Base-by-base conservation (phyloP, 139 green algal species). In the Volvox reticuliferus region DNA sequence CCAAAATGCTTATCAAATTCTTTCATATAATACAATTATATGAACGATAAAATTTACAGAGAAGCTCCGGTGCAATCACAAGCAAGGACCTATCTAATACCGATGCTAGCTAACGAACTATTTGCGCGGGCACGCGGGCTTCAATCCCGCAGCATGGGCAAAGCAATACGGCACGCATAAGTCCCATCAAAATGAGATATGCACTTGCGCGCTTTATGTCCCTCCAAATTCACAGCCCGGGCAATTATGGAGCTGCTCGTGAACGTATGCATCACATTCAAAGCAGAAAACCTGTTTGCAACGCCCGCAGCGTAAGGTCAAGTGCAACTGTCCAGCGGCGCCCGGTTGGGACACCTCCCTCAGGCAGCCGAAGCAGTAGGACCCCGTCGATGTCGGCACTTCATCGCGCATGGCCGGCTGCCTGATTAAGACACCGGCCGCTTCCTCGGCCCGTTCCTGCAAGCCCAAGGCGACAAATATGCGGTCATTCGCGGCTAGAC, bases 161-260 rank as follows among this genome's bases (percentile, higher is more conserved):
- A 55, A 55, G 44, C 44, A 5, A 55, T 9, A 55, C 5, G 5
- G 44, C 44, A 5, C 44, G 44, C 44, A 55, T 55, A 55, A n/a
- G 44, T 55, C 9, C 44, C 44, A 55, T 55, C 44, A 55, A 5
- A 9, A 14, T 55, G 44, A 33, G 17, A 61, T 55, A 26, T 12
- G 24, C 50, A 20, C 21, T 81, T 55, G 33, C 44, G 75, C 50
- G 75, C 21, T 79, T 81, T 33, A 84, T 30, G 79, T 86, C 26
- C 79, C 79, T 9, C 50, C 44, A 44, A 79, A 90, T 91, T 98
- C 96, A 91, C 98, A 99, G 24, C 97, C 96, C 2, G 98, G 98
- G 93, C 98, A 99, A 89, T 98, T 99, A 94, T 99, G 98, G 85
- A 99, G 89, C 68, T 90, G 94, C 85, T 98, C 97, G 88, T 99